Conservation (phyloP, 2,329 filamentous ascomycete genomes). For the Verticillium nubilum region DNA sequence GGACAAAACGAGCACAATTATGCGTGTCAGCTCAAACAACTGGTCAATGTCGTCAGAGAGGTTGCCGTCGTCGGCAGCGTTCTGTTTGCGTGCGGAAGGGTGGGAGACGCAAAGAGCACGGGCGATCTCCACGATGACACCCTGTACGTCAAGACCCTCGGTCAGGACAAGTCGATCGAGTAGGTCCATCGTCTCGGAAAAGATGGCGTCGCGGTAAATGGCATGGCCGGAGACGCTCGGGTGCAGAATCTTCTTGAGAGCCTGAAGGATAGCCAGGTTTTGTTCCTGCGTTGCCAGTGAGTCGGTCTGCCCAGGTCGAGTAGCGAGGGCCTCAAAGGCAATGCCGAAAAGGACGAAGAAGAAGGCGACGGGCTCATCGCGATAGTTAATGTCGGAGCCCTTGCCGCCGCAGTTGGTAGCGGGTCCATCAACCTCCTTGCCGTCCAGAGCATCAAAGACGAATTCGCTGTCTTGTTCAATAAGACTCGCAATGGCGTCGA, state of each 20-base stretch:
- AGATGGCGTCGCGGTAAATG: conserved; percentile 93
- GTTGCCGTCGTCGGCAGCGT: conserved; percentile 65
- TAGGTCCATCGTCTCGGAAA: conserved; percentile 94
- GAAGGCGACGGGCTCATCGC: conserved; percentile 95
- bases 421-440: conserved; percentile 57
- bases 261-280: conserved; percentile 81
- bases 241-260: conserved; percentile 89
- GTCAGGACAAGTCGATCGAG: conserved; percentile 89
- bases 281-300: conserved; percentile 69
- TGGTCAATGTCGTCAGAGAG: conserved; percentile 97
- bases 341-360: conserved; percentile 98
- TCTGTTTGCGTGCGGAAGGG: conserved; percentile 72
- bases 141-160: conserved; percentile 82
- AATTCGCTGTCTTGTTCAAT: conserved; percentile 98
- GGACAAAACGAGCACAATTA: conserved; percentile 88
- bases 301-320: conserved; percentile 62
- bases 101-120: conserved; percentile 86
- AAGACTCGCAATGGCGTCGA: conserved; percentile 93
- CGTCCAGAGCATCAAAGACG: conserved; percentile 93
- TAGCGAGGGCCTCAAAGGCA: conserved; percentile 90
- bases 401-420: conserved; percentile 46
- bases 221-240: conserved; percentile 94
- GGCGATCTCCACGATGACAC: conserved; percentile 90
- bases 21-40: conserved; percentile 91
- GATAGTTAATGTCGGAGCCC: conserved; percentile 85